Percentiles rank a stretch among this genome's conserved stretches.
These are phyloP conservation scores for Hansenula lynferdii DNA, from an alignment of 1,139 yeast genomes.

Conservation along the genomic window DNA sequence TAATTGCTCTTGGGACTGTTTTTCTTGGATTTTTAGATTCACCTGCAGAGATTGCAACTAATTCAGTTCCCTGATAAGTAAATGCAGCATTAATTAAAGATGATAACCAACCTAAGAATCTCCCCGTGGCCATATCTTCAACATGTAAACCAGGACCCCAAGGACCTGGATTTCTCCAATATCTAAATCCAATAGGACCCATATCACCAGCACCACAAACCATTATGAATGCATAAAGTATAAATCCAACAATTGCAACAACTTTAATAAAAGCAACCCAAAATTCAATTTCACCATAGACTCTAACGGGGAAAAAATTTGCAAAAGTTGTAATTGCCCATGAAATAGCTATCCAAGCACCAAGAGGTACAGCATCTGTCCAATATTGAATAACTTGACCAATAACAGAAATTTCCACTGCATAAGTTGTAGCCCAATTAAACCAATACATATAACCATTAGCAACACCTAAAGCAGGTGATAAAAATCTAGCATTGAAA, in stretches of 20 bases:
- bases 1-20: constrained; percentile 80
- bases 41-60: constrained; percentile 86
- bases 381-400: constrained; percentile 76
- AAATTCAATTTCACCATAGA: constrained; percentile 68
- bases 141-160: constrained; percentile 60
- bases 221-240: constrained; percentile 64
- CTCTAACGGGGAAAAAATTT: constrained; percentile 60
- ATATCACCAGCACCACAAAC: constrained; percentile 71
- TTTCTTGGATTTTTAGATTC: constrained; percentile 80
- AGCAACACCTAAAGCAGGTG: constrained; percentile 66
- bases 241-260: constrained; percentile 67
- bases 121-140: constrained; percentile 54
- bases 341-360: constrained; percentile 69
- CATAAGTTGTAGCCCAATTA: constrained; percentile 82
- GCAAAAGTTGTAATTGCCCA: constrained; percentile 46
- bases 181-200: constrained; percentile 81
- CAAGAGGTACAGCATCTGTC: constrained; percentile 68
- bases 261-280: constrained; percentile 71
- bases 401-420: constrained; percentile 77
- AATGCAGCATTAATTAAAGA: constrained; percentile 69
- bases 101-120: constrained; percentile 65
- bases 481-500: constrained; percentile 51
- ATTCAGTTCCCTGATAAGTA: constrained; percentile 82
- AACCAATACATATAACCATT: constrained; percentile 87
- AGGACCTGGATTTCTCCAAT: constrained; percentile 93